Evolutionary conservation across 2,329 filamentous ascomycete genomes (phyloP), one percentile per base, ranked within the genome.

Genomic region (Fusarium newnesense): DNA sequence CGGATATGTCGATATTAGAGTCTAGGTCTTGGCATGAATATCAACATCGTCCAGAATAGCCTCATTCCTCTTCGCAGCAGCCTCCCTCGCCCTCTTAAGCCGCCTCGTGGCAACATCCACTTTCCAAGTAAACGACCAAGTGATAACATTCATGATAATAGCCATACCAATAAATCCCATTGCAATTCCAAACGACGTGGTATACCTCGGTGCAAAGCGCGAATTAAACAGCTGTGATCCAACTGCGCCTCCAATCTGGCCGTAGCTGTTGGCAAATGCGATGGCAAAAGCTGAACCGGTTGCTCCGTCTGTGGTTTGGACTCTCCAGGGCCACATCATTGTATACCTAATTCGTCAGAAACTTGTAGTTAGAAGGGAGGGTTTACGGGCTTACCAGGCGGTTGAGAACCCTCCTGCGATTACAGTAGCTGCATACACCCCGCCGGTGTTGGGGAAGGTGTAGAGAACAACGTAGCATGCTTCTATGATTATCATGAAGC

Each of bases 1-100:
- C 4, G 0, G 9, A 4, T 0, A 21, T 26, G 13, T 12, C 10
- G 1, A n/a, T 7, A 2, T 10, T 19, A n/a, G 5, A 18, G 6
- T 8, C 8, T 37, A 54, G 3, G 24, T 28, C 36, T 54, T 54
- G 19, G 50, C 50, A 13, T 54, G 50, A 2, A 54, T 54, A 2
- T 54, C 50, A 1, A 54, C 50, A 30, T 54, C 50, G 10, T 54
- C 50, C 5, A 54, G 5, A 30, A 54, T 40, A 40, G 50, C 50
- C 10, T 30, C 34, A 40, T 54, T 54, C 13, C 50, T 39, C 36
- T 54, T 54, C 10, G 26, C 34, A 42, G 50, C 50, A n/a, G 34
- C 50, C n/a, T 54, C 36, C 2, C 50, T 28, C 4, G 50, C 50
- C 26, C 34, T n/a, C 10, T 54, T 54, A 0, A 54, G 50, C 19